Conservation (phyloP, 2,329 filamentous ascomycete genomes). For the Sporothrix pseudoabietina region DNA sequence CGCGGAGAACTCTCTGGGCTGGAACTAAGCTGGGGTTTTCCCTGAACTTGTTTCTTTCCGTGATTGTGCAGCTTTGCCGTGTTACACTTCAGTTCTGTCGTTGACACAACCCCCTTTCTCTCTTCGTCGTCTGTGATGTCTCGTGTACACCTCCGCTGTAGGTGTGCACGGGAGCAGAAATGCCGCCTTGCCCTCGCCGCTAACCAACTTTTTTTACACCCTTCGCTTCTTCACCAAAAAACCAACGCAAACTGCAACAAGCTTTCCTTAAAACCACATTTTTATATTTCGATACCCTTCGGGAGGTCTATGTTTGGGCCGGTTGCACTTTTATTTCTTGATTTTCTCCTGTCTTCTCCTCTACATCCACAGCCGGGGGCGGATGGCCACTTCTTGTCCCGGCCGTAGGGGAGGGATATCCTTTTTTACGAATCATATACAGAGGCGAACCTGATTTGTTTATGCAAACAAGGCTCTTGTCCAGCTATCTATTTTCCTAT, state of each 20-base stretch:
- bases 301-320: conserved; percentile 42
- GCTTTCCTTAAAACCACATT: conserved; percentile 27
- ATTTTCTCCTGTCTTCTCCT: conserved; percentile 24
- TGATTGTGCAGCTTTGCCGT: background rate
- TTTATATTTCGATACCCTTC: conserved; percentile 52
- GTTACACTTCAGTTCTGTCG: conserved; percentile 5
- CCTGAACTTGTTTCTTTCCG: conserved; percentile 3
- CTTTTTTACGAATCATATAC: conserved; percentile 31
- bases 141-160: background rate
- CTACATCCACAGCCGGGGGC: background rate
- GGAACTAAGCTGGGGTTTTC: conserved; percentile 66
- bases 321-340: conserved; percentile 34
- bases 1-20: conserved; percentile 91
- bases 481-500: conserved; percentile 31
- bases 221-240: conserved; percentile 33
- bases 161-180: conserved; percentile 21
- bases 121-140: conserved; percentile 10
- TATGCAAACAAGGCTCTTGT: background rate
- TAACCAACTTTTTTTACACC: conserved; percentile 37
- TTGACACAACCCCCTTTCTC: background rate
- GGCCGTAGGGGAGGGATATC: conserved; percentile 8
- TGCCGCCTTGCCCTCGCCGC: conserved; percentile 39
- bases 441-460: conserved; percentile 9
- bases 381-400: background rate
- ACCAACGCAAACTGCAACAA: conserved; percentile 18